phyloP scores from a whole-genome alignment of 1,139 yeast genomes.

The Hyphopichia fennica region DNA sequence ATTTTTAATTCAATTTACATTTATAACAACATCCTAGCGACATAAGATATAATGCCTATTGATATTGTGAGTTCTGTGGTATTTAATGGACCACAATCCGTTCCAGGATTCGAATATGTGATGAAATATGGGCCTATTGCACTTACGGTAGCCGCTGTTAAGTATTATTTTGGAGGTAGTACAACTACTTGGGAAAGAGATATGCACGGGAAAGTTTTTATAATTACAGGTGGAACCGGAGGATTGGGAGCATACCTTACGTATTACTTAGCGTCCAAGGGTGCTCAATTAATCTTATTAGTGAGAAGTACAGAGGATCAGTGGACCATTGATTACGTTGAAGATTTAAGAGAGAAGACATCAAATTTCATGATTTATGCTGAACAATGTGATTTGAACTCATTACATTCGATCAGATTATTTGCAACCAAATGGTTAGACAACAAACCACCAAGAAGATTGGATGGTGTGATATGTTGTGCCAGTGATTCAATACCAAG shows the following conservation, averaged over 20 bases:
- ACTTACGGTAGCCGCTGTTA: conserved; percentile 48
- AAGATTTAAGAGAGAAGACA: conserved; percentile 70
- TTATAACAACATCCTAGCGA: too few species aligned
- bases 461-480: conserved; percentile 85
- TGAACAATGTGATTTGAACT: conserved; percentile 80
- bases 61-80: conserved; percentile 68
- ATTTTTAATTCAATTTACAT: neutral
- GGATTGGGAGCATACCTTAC: conserved; percentile 84
- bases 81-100: conserved; percentile 66
- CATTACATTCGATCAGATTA: conserved; percentile 74
- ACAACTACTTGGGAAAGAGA: conserved; percentile 89
- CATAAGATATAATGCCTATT: conserved; percentile 73
- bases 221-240: conserved; percentile 81
- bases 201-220: conserved; percentile 84
- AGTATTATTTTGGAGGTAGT: conserved; percentile 76
- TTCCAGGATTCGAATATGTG: conserved; percentile 72
- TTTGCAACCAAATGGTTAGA: conserved; percentile 96
- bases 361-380: conserved; percentile 78
- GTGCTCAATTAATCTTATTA: conserved; percentile 83
- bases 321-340: conserved; percentile 80
- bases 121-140: conserved; percentile 54
- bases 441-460: conserved; percentile 82
- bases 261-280: conserved; percentile 68
- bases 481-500: conserved; percentile 83
- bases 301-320: conserved; percentile 63